These are phyloP conservation scores for Cercospora sesami DNA, from an alignment of 2,329 filamentous ascomycete genomes.

Conservation along the genomic window DNA sequence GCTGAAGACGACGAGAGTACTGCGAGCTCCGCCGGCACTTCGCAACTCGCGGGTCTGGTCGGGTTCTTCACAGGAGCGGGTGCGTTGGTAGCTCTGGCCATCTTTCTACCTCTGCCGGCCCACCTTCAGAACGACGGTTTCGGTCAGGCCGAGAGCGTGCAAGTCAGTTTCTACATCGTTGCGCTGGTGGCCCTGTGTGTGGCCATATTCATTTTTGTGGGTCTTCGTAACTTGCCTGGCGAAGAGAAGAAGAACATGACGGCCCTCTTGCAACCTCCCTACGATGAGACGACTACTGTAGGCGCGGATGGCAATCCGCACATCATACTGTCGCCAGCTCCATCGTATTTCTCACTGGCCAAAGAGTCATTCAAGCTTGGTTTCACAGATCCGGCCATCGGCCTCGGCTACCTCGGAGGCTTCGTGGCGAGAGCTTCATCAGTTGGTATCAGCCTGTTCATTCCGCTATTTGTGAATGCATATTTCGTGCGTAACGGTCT, in stretches of 20 bases:
- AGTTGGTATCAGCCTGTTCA: slow-evolving; percentile 91
- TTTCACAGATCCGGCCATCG: slow-evolving; percentile 73
- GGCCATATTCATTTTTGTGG: slow-evolving; percentile 73
- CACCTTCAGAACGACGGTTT: slow-evolving; percentile 72
- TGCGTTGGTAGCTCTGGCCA: slow-evolving; percentile 74
- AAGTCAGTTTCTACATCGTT: slow-evolving; percentile 85
- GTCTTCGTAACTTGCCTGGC: slow-evolving; percentile 66
- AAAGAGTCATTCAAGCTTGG: slow-evolving; percentile 57
- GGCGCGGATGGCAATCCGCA: slow-evolving; percentile 32
- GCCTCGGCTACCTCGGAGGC: slow-evolving; percentile 85
- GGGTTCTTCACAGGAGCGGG: slow-evolving; percentile 91
- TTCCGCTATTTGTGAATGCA: slow-evolving; percentile 88
- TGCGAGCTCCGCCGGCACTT: slow-evolving; percentile 23
- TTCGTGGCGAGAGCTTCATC: slow-evolving; percentile 94
- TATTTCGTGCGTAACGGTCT: slow-evolving; percentile 81
- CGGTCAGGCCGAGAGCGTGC: slow-evolving; percentile 71
- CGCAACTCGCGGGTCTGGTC: slow-evolving; percentile 78
- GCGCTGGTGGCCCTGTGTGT: slow-evolving; percentile 70
- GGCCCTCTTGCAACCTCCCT: slow-evolving; percentile 40
- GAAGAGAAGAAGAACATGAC: slow-evolving; percentile 76
- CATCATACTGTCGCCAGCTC: slow-evolving; percentile 49
- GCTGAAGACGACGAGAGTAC: slow-evolving; percentile 8
- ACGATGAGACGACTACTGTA: slow-evolving; percentile 31
- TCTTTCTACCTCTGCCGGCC: slow-evolving; percentile 86
- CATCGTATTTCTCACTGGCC: slow-evolving; percentile 52